A percentile compares a stretch with the other conserved stretches of the same genome.
Conservation (phyloP, 1,139 yeast genomes). For the Hansenula sp. region DNA sequence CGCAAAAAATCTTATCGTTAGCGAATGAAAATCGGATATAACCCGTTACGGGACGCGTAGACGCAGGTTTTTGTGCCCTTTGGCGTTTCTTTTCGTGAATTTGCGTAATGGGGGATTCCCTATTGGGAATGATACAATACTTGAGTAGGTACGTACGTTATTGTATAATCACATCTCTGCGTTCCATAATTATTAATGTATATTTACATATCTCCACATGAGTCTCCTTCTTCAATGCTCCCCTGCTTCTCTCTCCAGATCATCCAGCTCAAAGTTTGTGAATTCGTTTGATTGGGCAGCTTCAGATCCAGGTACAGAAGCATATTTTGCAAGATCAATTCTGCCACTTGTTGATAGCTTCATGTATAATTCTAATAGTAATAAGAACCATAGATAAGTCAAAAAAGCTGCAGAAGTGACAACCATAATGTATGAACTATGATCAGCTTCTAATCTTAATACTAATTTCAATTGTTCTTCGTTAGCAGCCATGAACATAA, state of each 20-base stretch:
- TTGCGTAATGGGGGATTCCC: too few relatives aligned
- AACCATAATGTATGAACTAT: slow-evolving; percentile 76
- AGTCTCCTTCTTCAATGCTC: background rate
- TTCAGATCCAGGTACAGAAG: background rate
- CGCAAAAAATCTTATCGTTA: background rate
- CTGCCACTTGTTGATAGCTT: slow-evolving; percentile 26
- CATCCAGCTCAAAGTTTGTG: slow-evolving; percentile 1
- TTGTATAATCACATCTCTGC: background rate
- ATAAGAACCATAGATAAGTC: slow-evolving; percentile 60
- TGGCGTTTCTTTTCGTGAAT: background rate
- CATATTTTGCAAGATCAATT: background rate
- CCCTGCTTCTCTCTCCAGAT: background rate
- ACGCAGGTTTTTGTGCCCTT: background rate
- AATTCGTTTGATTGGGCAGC: background rate
- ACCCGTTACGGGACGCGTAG: background rate
- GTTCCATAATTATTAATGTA: background rate
- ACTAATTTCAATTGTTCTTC: slow-evolving; percentile 81
- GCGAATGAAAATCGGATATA: background rate
- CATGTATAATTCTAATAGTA: slow-evolving; percentile 54
- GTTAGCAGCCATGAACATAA: slow-evolving; percentile 85
- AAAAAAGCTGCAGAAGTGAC: slow-evolving; percentile 71
- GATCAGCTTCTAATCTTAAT: slow-evolving; percentile 73
- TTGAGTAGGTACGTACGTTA: too few relatives aligned
- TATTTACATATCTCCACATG: background rate
- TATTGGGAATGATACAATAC: too few relatives aligned